phyloP scores from a whole-genome alignment of 768 basidiomycete species.

The Termitomyces sp. region DNA sequence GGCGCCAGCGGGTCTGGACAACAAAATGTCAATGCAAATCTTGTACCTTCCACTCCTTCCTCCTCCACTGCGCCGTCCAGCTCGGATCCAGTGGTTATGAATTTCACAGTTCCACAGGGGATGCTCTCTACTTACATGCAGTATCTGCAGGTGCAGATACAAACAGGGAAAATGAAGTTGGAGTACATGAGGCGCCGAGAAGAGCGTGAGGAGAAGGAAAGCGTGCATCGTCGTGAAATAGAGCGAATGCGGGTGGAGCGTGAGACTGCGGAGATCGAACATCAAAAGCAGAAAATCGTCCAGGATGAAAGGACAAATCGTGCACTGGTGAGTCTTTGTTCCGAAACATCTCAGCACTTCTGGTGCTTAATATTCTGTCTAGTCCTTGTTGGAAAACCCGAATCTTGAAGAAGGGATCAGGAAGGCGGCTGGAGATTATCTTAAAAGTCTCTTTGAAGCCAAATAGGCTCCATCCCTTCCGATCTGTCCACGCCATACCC shows the following conservation, averaged over 20 bases:
- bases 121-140: constrained; percentile 57
- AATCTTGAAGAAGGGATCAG: constrained; percentile 57
- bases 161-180: constrained; percentile 66
- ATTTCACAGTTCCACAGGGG: constrained; percentile 52
- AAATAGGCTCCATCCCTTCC: constrained; percentile 24
- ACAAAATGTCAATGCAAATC: constrained; percentile 9
- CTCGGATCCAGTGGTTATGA: constrained; percentile 39
- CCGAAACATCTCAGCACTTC: neutral
- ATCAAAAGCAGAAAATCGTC: constrained; percentile 43
- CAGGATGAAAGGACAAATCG: constrained; percentile 59
- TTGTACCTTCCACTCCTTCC: constrained; percentile 14
- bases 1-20: constrained; percentile 15
- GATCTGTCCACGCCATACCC: constrained; percentile 2
- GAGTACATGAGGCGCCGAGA: constrained; percentile 66
- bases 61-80: constrained; percentile 16
- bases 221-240: constrained; percentile 43
- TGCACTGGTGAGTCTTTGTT: constrained; percentile 46
- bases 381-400: constrained; percentile 60
- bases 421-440: constrained; percentile 66
- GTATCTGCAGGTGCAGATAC: constrained; percentile 62
- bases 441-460: constrained; percentile 59
- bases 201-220: constrained; percentile 66
- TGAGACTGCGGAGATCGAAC: constrained; percentile 55
- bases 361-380: constrained; percentile 1
- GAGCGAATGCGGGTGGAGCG: constrained; percentile 53